Base-by-base conservation (phyloP, 768 basidiomycete species). In the Trametes cingulata region DNA sequence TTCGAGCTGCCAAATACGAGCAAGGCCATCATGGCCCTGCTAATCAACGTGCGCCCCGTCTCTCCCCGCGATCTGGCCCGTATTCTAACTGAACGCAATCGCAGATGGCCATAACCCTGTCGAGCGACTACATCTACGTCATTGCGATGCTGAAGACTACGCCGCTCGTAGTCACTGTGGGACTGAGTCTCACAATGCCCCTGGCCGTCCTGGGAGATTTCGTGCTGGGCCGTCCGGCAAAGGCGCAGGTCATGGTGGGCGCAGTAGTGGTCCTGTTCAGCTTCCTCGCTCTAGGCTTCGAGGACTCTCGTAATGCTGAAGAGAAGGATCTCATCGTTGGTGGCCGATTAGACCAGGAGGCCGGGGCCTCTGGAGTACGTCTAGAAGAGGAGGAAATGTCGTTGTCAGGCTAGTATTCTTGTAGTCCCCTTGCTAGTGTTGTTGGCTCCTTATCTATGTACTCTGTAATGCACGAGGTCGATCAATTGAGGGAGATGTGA, bases 101-200 rank as follows among this genome's bases (percentile, higher is more conserved):
- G 12, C 58, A 96, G 88, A 94, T 93, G 90, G 75, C 77, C 33
- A 92, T 95, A 67, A 93, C 92, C 0, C 74, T 91, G 33, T 85
- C 83, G 9, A 91, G 90, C 60, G 94, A 97, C 74, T 96, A 89
- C 69, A 70, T 94, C 46, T 93, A 93, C 70, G 85, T 93, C 27
- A 69, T 93, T 19, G 90, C 95, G 2, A 96, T 98, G 94, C 84
- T 99, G 63, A 96, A 95, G 77, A 99, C 96, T 7, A 95, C 95
- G 1, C 95, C 95, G 0, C 77, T 95, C 13, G 92, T 97, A 19
- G 95, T 91, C 17, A 98, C 96, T 0, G 79, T 98, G 55, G 96
- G 96, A 25, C 80, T 98, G 9, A 93, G 90, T 57, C 81, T 98
- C 14, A 97, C 97, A 0, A 97, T 98, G 71, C 96, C 95, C 5